Base-by-base conservation (phyloP, 495 filamentous ascomycete genomes). In the Penicillium cataractarum region DNA sequence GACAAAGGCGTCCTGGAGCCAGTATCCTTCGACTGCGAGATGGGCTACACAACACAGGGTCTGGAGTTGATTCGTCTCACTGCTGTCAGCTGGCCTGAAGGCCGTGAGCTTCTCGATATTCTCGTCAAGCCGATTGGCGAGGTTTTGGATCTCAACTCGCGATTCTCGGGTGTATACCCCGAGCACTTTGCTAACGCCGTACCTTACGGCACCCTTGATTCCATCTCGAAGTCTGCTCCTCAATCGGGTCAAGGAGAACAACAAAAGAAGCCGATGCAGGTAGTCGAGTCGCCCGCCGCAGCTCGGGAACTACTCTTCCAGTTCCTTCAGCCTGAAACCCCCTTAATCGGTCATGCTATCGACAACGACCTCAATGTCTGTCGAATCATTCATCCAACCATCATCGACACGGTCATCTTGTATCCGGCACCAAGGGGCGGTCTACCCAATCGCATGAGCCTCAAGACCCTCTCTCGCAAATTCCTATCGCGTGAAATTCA, bases 21-120 rank as follows among this genome's bases (percentile, higher is more conserved):
- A 3, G 85, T 98, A 15, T 88, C 86, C 66, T 89, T 99, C 65
- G 95, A 99, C 73, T 97, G 96, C 70, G 95, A 99, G 69, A 99
- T 99, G 95, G 90, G 91, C 9, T 99, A 95, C 71, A 98, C 95
- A 0, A 89, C 89, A 2, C 65, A 87, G 37, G 95, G 95, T 0
- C 71, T 97, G 58, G 95, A 99, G 70, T 80, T 99, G 15, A 87
- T 98, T 49, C 90, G 95, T 19, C 71, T 99, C 22, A 97, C 95
- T 0, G 92, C 89, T 9, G 86, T 90, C 32, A 87, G 89, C 60
- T 99, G 94, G 91, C 95, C 94, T 1, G 76, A 82, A 33, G 90
- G 92, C 22, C 81, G 86, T 58, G 81, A 82, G 51, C 71, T 97
- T 7, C 76, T 97, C 0, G 95, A 99, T 72, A 82, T 97, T 0